Evolutionary conservation across 495 filamentous ascomycete genomes (phyloP).

Genomic region (Hypoxylon intermedium): DNA sequence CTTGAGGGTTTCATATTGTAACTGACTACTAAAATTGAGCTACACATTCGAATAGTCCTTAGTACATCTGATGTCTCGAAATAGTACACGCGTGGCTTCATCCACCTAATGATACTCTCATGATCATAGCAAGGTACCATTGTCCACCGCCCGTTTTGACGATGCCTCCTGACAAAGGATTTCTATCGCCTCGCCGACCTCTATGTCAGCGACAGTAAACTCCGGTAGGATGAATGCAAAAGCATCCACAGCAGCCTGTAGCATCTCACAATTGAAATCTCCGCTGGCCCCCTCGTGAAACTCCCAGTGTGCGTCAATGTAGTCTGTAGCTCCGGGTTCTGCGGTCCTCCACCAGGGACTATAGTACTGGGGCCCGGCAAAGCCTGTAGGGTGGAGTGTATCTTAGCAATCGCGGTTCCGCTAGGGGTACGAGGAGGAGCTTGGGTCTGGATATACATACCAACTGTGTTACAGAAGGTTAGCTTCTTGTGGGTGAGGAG

Average conservation of each 20-base stretch:
- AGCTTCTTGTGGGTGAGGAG: background rate
- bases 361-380: background rate
- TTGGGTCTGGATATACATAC: background rate
- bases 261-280: background rate
- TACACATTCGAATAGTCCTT: too few species aligned
- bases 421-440: background rate
- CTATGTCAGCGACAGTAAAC: background rate
- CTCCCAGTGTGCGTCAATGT: slow-evolving; percentile 1
- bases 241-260: background rate
- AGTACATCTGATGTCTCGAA: too few species aligned
- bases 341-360: background rate
- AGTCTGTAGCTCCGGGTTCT: background rate
- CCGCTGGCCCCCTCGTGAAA: background rate
- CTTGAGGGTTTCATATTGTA: too few species aligned
- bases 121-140: too few species aligned
- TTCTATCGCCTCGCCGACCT: background rate
- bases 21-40: too few species aligned
- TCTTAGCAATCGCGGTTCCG: background rate
- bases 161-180: background rate
- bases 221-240: background rate
- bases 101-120: too few species aligned
- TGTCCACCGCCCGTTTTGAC: background rate
- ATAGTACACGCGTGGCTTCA: too few species aligned
- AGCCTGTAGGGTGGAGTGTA: background rate
- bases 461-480: background rate